Conservation (phyloP, 2,329 filamentous ascomycete species). For the Lasiodiplodia sp. region DNA sequence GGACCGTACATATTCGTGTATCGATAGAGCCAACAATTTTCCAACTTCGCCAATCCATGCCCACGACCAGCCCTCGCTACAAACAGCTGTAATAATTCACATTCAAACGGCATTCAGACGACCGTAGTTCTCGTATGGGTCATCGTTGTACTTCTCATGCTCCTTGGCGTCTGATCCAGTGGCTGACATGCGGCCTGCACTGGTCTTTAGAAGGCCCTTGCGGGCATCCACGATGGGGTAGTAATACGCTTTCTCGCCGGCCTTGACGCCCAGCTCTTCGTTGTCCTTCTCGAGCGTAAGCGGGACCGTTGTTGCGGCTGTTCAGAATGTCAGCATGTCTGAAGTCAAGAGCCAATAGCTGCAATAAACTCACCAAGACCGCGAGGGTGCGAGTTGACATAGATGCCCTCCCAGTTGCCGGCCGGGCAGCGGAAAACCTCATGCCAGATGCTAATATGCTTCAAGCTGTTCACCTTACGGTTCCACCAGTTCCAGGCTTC, state of each 20-base stretch:
- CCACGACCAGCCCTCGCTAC: neutral
- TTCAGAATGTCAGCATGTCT: neutral
- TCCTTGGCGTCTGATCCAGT: conserved; percentile 36
- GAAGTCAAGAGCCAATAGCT: no score
- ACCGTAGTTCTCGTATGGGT: conserved; percentile 30
- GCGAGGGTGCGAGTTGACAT: conserved; percentile 28
- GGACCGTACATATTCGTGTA: neutral
- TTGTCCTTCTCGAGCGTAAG: conserved; percentile 32
- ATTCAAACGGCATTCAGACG: conserved; percentile 14
- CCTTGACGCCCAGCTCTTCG: conserved; percentile 12
- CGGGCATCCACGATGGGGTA: conserved; percentile 45
- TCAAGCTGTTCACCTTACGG: conserved; percentile 39
- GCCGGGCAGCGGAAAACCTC: conserved; percentile 59
- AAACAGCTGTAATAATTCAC: neutral
- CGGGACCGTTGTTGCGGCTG: conserved; percentile 36
- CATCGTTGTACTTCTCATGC: conserved; percentile 37
- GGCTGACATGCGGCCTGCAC: conserved; percentile 40
- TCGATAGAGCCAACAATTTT: neutral
- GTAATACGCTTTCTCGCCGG: conserved; percentile 37
- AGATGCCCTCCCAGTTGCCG: conserved; percentile 53
- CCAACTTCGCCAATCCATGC: neutral
- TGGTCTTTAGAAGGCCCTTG: conserved; percentile 44
- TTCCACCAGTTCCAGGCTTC: conserved; percentile 61
- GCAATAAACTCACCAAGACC: conserved; percentile 18
- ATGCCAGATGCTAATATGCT: conserved; percentile 61